Percentiles rank a stretch among this genome's conserved stretches.
Evolutionary conservation across 2,329 filamentous ascomycete species (phyloP).

Genomic region (Elsinoe arachidis): DNA sequence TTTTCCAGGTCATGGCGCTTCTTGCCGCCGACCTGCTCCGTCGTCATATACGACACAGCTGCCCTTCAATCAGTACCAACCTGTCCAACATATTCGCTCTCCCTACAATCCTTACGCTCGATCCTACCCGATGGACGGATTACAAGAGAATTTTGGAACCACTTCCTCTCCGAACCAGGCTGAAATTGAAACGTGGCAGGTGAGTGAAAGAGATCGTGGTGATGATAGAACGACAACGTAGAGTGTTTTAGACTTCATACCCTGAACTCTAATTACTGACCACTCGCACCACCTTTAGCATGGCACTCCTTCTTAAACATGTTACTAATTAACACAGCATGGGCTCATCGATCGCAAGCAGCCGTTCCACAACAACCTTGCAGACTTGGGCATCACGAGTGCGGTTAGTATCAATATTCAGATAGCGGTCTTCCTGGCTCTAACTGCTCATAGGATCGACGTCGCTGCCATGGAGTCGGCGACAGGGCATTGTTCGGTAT

Average conservation of each 20-base stretch:
- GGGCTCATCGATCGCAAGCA: too few species aligned
- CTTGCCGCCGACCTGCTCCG: background rate
- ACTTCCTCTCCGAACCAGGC: background rate
- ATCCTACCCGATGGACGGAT: background rate
- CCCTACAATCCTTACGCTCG: background rate
- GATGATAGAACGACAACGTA: too few species aligned
- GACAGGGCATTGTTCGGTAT: constrained; percentile 97
- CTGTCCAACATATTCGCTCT: background rate
- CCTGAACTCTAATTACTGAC: too few species aligned
- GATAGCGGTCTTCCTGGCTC: too few species aligned
- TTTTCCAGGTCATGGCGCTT: background rate
- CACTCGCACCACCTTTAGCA: too few species aligned
- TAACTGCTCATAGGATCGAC: too few species aligned
- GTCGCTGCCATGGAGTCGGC: constrained; percentile 63
- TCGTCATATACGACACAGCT: background rate
- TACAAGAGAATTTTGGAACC: background rate
- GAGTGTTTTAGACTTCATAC: too few species aligned
- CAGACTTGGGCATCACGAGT: too few species aligned
- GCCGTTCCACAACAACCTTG: too few species aligned
- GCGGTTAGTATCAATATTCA: too few species aligned
- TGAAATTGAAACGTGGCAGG: background rate
- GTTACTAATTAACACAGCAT: too few species aligned
- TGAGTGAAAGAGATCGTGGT: background rate
- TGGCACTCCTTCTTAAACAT: too few species aligned
- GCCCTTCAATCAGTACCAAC: background rate